Conservation (phyloP, 345 rosid species). For the Populus alba region DNA sequence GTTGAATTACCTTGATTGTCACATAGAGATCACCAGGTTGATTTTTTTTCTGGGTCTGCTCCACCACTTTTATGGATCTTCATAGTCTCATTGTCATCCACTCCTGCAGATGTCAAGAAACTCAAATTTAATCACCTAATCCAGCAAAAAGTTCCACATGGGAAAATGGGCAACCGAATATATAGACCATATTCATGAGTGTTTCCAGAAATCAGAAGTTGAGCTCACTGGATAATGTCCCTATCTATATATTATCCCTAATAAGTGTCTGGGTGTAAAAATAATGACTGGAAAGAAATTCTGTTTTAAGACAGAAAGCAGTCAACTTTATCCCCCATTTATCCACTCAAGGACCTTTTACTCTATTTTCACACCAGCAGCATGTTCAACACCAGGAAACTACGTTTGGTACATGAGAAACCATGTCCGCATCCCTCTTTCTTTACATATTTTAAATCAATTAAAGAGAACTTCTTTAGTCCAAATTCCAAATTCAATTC, state of each 20-base stretch:
- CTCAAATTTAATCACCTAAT: not conserved
- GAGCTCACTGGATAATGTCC: not conserved
- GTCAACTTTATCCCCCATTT: not conserved
- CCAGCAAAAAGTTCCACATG: not conserved
- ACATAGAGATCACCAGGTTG: constrained; percentile 97
- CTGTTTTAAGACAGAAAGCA: not conserved
- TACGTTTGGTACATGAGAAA: too few species aligned
- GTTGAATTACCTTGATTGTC: constrained; percentile 56
- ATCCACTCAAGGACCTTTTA: too few species aligned
- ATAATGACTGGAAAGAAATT: not conserved
- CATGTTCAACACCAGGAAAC: too few species aligned
- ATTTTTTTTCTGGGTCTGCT: constrained; percentile 88
- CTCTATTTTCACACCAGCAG: too few species aligned
- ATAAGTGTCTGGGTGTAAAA: not conserved
- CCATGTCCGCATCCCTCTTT: too few species aligned
- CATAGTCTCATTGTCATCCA: constrained; percentile 69
- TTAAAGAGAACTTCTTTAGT: too few species aligned
- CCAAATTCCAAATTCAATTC: too few species aligned
- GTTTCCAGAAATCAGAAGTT: not conserved
- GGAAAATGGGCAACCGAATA: not conserved
- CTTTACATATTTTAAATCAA: too few species aligned
- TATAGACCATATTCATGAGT: not conserved
- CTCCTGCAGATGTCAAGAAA: constrained; percentile 50
- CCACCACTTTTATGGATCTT: constrained; percentile 82
- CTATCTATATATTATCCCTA: not conserved